Base-by-base conservation (phyloP, 352 stramenopile genomes). In the Hyaloperonospora brassicae region DNA sequence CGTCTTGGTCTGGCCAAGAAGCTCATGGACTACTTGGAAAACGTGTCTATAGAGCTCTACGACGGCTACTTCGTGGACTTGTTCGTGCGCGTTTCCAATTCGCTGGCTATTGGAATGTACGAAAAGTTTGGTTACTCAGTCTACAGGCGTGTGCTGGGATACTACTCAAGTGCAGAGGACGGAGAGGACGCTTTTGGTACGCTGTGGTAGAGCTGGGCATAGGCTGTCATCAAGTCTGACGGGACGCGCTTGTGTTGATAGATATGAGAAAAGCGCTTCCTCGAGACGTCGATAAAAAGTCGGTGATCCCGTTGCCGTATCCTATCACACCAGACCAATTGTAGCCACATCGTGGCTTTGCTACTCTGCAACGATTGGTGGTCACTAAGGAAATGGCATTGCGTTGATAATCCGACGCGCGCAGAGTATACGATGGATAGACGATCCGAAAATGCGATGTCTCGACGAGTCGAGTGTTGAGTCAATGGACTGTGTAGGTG, bases 11-110 rank as follows among this genome's bases (percentile, higher is more conserved):
- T 98, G 39, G 94, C 91, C 30, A 94, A 89, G 56, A 95, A 89
- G 25, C 69, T 98, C 47, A 98, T 98, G 94, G 76, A 95, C 49
- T 88, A 95, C 65, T 84, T 98, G 47, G 92, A 98, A 70, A 76
- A 83, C 40, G 78, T 91, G 13, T 87, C 80, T 8, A 64, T 84
- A 22, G 73, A 88, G 51, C 68, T 88, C 44, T 90, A 84, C 57
- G 89, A 98, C 68, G 93, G 76, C 14, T 98, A 98, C 77, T 99
- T 98, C 77, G 96, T 99, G 47, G 96, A 99, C 65, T 72, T 99
- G n/a, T 99, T 98, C 64, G 96, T 99, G 17, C 79, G 96, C 24
- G 84, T 93, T 17, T 98, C 91, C 38, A 99, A 99, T 79, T 73
- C 67, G 34, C 62, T 95, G 14, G 92, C 92, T 13, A 96, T 97